Evolutionary conservation across 2,329 filamentous ascomycete genomes (phyloP).

Genomic region (Penicillium sp.): DNA sequence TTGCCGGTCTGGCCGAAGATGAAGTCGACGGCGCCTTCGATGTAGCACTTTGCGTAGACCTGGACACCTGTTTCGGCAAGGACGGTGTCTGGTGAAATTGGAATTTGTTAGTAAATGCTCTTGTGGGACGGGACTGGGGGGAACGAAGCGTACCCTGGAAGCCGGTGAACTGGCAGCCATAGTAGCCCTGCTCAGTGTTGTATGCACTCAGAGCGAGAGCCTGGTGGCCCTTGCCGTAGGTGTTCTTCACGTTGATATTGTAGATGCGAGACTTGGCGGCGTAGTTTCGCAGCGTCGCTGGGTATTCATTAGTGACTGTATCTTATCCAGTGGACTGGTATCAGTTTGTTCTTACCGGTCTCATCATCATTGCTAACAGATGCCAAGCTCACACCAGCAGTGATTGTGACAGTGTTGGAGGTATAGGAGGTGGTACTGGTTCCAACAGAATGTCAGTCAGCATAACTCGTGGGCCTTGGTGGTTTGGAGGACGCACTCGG

Average conservation of each 20-base stretch:
- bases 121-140: neutral
- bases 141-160: constrained; percentile 24
- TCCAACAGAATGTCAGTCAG: neutral
- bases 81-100: constrained; percentile 15
- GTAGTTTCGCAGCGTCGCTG: constrained; percentile 14
- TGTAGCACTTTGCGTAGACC: constrained; percentile 30
- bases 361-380: constrained; percentile 22
- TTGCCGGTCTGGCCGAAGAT: constrained; percentile 28
- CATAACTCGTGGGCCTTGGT: constrained; percentile 36
- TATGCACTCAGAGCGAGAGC: constrained; percentile 29
- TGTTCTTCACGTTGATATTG: constrained; percentile 38
- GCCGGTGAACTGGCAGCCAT: constrained; percentile 19
- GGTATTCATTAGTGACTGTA: neutral
- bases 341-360: constrained; percentile 15
- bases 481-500: constrained; percentile 25
- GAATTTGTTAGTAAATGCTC: neutral
- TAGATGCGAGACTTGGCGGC: constrained; percentile 20
- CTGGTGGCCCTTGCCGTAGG: constrained; percentile 32
- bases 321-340: neutral
- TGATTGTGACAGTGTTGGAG: constrained; percentile 61
- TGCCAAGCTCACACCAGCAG: constrained; percentile 21
- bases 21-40: constrained; percentile 29
- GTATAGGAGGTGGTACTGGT: constrained; percentile 45
- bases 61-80: constrained; percentile 32
- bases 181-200: constrained; percentile 17